A percentile compares a stretch with the other conserved stretches of the same genome.
Evolutionary conservation across 345 rosid species (phyloP).

Genomic region (Camelina neglecta): DNA sequence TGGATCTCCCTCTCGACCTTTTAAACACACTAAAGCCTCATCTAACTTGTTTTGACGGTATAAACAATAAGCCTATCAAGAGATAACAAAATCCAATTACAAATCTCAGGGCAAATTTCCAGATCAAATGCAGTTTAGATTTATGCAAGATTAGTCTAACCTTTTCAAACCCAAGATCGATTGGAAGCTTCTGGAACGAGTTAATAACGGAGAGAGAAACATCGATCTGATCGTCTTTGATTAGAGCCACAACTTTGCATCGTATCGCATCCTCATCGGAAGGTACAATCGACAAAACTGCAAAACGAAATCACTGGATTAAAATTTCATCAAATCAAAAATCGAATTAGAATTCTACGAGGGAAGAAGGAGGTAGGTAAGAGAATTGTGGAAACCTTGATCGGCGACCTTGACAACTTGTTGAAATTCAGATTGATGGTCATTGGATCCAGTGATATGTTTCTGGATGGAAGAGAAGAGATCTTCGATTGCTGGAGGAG

Average conservation of each 20-base stretch:
- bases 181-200: conserved; percentile 48
- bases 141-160: conserved; percentile 33
- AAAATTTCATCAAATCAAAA: neutral
- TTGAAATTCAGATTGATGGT: conserved; percentile 60
- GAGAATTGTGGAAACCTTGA: conserved; percentile 55
- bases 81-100: neutral
- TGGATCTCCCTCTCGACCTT: conserved; percentile 57
- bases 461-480: conserved; percentile 69
- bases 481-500: conserved; percentile 80
- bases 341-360: neutral
- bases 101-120: neutral
- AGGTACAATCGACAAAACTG: conserved; percentile 74
- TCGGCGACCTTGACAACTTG: conserved; percentile 73
- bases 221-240: conserved; percentile 69
- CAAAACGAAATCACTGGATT: neutral
- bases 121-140: conserved; percentile 9
- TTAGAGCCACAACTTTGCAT: conserved; percentile 84
- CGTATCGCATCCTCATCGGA: conserved; percentile 86
- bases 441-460: conserved; percentile 41
- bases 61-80: conserved; percentile 80
- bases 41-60: conserved; percentile 88
- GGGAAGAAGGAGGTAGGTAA: neutral
- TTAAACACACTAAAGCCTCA: conserved; percentile 68
- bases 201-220: conserved; percentile 70
- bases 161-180: conserved; percentile 73